Conservation (phyloP, 1,284 basidiomycete species). For the Exsudoporus floridanus region DNA sequence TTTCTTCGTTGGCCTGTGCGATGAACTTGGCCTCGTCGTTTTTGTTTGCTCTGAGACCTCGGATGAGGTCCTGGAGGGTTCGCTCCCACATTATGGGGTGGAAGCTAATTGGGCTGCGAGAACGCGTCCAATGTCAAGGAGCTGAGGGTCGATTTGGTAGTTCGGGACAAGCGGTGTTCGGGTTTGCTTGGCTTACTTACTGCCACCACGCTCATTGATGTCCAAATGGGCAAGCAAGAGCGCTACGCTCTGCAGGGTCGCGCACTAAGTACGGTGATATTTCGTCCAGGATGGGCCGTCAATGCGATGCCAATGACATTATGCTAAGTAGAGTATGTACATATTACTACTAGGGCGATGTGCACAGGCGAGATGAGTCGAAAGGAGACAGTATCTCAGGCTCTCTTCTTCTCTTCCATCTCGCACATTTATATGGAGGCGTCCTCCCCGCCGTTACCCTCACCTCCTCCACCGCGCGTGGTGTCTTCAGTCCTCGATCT, state of each 20-base stretch:
- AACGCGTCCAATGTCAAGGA: neutral
- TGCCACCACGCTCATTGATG: too few relatives aligned
- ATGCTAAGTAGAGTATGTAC: neutral
- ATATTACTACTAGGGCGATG: neutral
- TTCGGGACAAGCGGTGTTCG: neutral
- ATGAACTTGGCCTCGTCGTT: slow-evolving; percentile 82
- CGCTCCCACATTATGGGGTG: slow-evolving; percentile 83
- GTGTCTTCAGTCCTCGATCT: slow-evolving; percentile 38
- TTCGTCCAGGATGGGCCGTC: too few relatives aligned
- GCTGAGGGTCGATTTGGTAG: neutral
- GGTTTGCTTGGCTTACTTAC: neutral
- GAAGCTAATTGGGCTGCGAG: neutral
- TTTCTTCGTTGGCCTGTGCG: slow-evolving; percentile 81
- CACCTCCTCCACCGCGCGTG: slow-evolving; percentile 22
- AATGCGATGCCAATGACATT: too few relatives aligned
- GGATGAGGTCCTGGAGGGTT: slow-evolving; percentile 88
- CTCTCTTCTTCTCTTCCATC: too few relatives aligned
- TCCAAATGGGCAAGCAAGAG: too few relatives aligned
- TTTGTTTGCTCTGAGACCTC: slow-evolving; percentile 85
- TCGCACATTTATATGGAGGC: slow-evolving; percentile 42
- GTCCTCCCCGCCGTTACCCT: slow-evolving; percentile 33
- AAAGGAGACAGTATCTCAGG: neutral
- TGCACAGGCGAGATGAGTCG: neutral
- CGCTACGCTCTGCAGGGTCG: too few relatives aligned
- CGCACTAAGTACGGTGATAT: too few relatives aligned